phyloP scores from a whole-genome alignment of 208 protist species.

The Trichomonas tenax region DNA sequence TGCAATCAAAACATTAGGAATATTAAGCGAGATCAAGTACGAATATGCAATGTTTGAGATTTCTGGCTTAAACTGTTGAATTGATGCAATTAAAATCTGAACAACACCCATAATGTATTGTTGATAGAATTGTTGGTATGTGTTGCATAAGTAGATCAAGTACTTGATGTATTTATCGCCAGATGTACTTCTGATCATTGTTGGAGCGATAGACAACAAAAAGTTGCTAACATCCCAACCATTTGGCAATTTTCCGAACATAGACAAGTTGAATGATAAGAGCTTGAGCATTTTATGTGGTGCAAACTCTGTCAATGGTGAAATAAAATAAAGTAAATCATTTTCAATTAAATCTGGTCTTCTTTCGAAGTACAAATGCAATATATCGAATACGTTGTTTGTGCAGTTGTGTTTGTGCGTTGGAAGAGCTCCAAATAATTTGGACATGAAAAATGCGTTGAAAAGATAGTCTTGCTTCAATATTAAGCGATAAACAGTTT shows the following conservation, averaged over 20 bases:
- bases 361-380: not conserved
- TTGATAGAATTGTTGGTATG: not conserved
- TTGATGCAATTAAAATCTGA: not conserved
- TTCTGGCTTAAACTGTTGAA: not conserved
- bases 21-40: not conserved
- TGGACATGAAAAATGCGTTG: not conserved
- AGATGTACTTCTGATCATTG: not conserved
- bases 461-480: not conserved
- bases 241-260: not conserved
- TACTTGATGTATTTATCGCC: not conserved
- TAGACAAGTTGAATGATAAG: not conserved
- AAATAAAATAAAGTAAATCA: not conserved
- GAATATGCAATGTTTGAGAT: not conserved
- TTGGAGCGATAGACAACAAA: not conserved
- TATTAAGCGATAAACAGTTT: not conserved
- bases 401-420: not conserved
- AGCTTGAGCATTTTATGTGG: not conserved
- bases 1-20: not conserved
- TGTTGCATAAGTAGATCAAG: not conserved
- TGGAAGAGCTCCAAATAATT: not conserved
- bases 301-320: not conserved
- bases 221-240: not conserved
- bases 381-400: not conserved
- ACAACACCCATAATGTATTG: not conserved
- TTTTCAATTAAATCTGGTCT: not conserved